Evolutionary conservation across 2,329 filamentous ascomycete genomes (phyloP).

Genomic region (Verticillium longisporum): DNA sequence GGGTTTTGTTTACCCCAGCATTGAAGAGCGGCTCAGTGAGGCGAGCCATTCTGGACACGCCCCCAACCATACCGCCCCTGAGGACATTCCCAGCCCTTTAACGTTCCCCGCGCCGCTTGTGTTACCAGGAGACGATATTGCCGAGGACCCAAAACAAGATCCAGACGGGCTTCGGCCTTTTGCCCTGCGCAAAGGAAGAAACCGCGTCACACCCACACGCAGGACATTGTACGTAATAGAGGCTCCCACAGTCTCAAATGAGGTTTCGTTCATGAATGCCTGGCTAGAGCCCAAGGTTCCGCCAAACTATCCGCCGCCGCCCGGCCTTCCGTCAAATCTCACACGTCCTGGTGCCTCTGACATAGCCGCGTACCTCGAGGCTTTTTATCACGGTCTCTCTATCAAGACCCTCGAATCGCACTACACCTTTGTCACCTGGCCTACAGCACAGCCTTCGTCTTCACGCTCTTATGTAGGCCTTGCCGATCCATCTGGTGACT

Average conservation of each 20-base stretch:
- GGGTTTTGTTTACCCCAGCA: neutral
- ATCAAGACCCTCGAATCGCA: slow-evolving; percentile 34
- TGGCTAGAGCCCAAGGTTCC: slow-evolving; percentile 31
- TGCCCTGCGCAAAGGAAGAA: slow-evolving; percentile 36
- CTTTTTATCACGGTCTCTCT: slow-evolving; percentile 46
- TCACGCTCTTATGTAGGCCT: slow-evolving; percentile 36
- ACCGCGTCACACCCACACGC: slow-evolving; percentile 35
- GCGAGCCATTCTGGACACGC: neutral
- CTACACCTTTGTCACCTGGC: slow-evolving; percentile 44
- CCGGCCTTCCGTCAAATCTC: slow-evolving; percentile 6
- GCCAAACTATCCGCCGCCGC: neutral
- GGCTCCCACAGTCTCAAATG: slow-evolving; percentile 30
- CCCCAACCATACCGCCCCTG: neutral
- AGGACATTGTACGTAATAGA: slow-evolving; percentile 48
- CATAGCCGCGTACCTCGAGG: slow-evolving; percentile 27
- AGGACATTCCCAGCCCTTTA: slow-evolving; percentile 26
- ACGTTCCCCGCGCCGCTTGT: slow-evolving; percentile 53
- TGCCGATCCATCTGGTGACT: slow-evolving; percentile 18
- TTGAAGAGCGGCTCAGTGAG: neutral
- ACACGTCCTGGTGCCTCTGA: slow-evolving; percentile 19
- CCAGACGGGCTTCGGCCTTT: slow-evolving; percentile 48
- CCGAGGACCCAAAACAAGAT: slow-evolving; percentile 40
- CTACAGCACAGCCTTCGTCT: slow-evolving; percentile 13
- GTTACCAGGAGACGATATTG: slow-evolving; percentile 52
- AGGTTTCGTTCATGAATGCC: slow-evolving; percentile 25